phyloP scores from a whole-genome alignment of 208 protist species.

The Trypanosoma theileri region DNA sequence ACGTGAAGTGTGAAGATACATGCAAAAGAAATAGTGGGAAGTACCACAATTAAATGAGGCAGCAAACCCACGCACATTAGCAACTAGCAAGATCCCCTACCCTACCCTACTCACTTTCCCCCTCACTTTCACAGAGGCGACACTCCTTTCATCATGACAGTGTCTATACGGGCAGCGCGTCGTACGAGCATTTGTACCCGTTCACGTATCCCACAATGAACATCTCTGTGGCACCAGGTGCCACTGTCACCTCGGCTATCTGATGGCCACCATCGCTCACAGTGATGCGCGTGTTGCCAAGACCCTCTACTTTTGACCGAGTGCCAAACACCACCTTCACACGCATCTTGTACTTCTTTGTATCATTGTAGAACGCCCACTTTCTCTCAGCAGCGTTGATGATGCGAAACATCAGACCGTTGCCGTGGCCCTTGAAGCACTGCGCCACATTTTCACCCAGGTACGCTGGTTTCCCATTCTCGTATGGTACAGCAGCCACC shows the following conservation, averaged over 20 bases:
- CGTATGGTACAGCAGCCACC: slow-evolving; percentile 29
- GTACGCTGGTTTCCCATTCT: slow-evolving; percentile 48
- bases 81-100: neutral
- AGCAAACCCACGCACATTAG: slow-evolving; percentile 33
- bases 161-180: slow-evolving; percentile 41
- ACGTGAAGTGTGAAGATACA: no score
- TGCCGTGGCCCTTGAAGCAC: slow-evolving; percentile 71
- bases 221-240: slow-evolving; percentile 61
- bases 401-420: slow-evolving; percentile 75
- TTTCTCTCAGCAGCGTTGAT: slow-evolving; percentile 70
- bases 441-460: slow-evolving; percentile 53
- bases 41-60: neutral
- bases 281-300: slow-evolving; percentile 42
- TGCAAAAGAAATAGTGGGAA: neutral
- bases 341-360: slow-evolving; percentile 54
- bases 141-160: neutral
- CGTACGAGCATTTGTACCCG: slow-evolving; percentile 62
- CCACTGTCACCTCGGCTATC: slow-evolving; percentile 50
- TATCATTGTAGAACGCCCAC: slow-evolving; percentile 85
- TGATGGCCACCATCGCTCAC: slow-evolving; percentile 41
- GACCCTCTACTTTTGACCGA: slow-evolving; percentile 45
- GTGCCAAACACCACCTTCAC: slow-evolving; percentile 56
- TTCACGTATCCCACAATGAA: slow-evolving; percentile 72
- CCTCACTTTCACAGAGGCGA: no score
- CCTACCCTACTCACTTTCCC: no score